These are phyloP conservation scores for Allantophomopsis lycopodina DNA, from an alignment of 2,329 filamentous ascomycete species.

Conservation along the genomic window DNA sequence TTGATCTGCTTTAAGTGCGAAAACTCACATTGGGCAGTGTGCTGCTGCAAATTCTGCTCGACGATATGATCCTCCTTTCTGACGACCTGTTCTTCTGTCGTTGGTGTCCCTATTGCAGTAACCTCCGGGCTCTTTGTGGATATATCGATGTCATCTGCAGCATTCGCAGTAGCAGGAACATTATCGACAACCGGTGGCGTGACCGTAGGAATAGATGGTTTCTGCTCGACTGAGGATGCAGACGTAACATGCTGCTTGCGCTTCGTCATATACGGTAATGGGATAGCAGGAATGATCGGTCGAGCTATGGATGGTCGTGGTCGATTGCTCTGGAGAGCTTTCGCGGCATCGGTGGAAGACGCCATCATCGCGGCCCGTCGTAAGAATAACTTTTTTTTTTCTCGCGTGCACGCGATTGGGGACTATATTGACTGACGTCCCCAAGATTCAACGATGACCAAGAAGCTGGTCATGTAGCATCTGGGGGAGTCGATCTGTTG, in stretches of 20 bases:
- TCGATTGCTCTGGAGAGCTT: conserved; percentile 16
- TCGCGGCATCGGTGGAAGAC: conserved; percentile 12
- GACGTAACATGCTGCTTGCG: conserved; percentile 11
- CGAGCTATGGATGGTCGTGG: conserved; percentile 11
- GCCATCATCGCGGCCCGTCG: conserved; percentile 11
- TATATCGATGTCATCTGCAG: no score
- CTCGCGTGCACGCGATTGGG: not conserved
- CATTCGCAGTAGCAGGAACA: conserved; percentile 6
- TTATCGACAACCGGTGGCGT: conserved; percentile 4
- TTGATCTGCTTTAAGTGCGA: no score
- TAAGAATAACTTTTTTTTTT: not conserved
- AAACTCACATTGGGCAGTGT: no score
- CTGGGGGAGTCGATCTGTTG: conserved; percentile 14
- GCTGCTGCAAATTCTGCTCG: not conserved
- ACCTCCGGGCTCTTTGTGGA: no score
- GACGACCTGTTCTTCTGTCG: no score
- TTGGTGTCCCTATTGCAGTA: no score
- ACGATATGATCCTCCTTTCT: not conserved
- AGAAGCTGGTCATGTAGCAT: conserved; percentile 17
- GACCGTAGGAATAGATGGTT: conserved; percentile 1
- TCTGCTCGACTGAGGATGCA: not conserved
- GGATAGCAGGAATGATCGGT: conserved; percentile 17
- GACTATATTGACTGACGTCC: conserved; percentile 14
- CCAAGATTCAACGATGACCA: conserved; percentile 22
- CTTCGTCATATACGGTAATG: conserved; percentile 17